These are phyloP conservation scores for Erysimum cheiranthoides DNA, from an alignment of 345 rosid species.

Conservation along the genomic window DNA sequence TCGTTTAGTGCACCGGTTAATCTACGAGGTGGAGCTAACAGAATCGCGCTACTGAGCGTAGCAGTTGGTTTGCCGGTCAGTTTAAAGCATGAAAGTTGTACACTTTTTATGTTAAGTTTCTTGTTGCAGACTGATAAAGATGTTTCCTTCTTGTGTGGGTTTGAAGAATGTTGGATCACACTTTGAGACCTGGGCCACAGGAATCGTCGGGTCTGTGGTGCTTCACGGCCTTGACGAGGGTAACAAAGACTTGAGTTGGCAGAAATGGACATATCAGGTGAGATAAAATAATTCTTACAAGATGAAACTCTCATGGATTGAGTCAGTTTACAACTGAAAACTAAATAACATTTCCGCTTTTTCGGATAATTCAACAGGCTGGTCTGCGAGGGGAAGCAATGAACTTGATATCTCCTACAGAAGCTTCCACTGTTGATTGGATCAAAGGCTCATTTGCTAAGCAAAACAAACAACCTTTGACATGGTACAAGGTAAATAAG, in stretches of 20 bases:
- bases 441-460: constrained; percentile 52
- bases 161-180: constrained; percentile 77
- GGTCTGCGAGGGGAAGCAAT: constrained; percentile 80
- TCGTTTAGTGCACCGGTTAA: constrained; percentile 67
- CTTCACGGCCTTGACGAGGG: constrained; percentile 76
- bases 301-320: constrained; percentile 10
- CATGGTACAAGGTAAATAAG: constrained; percentile 78
- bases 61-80: constrained; percentile 92
- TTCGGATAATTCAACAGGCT: constrained; percentile 51
- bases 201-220: constrained; percentile 70
- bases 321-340: not conserved
- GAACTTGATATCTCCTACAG: constrained; percentile 67
- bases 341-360: not conserved
- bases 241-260: constrained; percentile 73
- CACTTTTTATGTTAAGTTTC: constrained; percentile 3
- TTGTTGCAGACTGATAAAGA: constrained; percentile 22
- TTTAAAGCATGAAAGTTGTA: not conserved
- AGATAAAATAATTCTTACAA: not conserved
- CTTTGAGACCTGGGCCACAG: constrained; percentile 85
- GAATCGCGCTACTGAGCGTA: constrained; percentile 78
- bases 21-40: constrained; percentile 74
- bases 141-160: constrained; percentile 4
- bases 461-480: constrained; percentile 62
- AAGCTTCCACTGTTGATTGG: constrained; percentile 70
- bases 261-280: constrained; percentile 95